Conservation (phyloP, 2,329 filamentous ascomycete genomes). For the Trichophyton equinum region DNA sequence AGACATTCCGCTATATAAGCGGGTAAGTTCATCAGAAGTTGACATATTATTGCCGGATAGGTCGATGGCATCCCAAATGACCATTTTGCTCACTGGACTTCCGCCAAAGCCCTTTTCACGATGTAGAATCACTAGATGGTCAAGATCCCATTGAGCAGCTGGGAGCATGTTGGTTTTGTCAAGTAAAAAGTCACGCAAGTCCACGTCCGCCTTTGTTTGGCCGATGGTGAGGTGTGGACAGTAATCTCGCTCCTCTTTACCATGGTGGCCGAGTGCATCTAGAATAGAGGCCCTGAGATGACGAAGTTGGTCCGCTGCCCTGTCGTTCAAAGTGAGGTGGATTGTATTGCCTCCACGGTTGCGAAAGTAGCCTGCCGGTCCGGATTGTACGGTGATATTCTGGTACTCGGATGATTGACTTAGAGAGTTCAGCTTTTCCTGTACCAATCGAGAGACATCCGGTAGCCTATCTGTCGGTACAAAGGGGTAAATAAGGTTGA, state of each 20-base stretch:
- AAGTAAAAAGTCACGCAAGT: slow-evolving; percentile 40
- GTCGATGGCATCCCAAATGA: slow-evolving; percentile 41
- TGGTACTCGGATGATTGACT: neutral
- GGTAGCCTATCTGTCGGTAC: slow-evolving; percentile 39
- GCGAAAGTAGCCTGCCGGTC: slow-evolving; percentile 34
- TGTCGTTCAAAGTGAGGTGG: slow-evolving; percentile 23
- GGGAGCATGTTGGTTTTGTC: slow-evolving; percentile 42
- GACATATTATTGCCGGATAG: slow-evolving; percentile 5
- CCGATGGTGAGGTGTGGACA: slow-evolving; percentile 49
- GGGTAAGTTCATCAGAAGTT: neutral
- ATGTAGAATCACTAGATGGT: slow-evolving; percentile 41
- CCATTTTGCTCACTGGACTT: slow-evolving; percentile 38
- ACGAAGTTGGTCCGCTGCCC: slow-evolving; percentile 16
- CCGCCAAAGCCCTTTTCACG: slow-evolving; percentile 31
- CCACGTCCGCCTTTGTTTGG: slow-evolving; percentile 40
- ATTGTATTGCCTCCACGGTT: slow-evolving; percentile 42
- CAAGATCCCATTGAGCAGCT: slow-evolving; percentile 37
- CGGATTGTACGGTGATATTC: slow-evolving; percentile 2
- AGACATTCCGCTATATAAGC: neutral
- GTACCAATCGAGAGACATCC: slow-evolving; percentile 32
- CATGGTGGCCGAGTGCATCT: slow-evolving; percentile 20
- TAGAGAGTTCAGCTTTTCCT: slow-evolving; percentile 20
- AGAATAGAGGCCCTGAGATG: slow-evolving; percentile 28
- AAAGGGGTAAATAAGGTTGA: slow-evolving; percentile 57
- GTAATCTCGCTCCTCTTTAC: slow-evolving; percentile 21